A percentile compares a stretch with the other conserved stretches of the same genome.
Evolutionary conservation across 2,329 filamentous ascomycete genomes (phyloP).

Genomic region (Trichoderma pleuroti): DNA sequence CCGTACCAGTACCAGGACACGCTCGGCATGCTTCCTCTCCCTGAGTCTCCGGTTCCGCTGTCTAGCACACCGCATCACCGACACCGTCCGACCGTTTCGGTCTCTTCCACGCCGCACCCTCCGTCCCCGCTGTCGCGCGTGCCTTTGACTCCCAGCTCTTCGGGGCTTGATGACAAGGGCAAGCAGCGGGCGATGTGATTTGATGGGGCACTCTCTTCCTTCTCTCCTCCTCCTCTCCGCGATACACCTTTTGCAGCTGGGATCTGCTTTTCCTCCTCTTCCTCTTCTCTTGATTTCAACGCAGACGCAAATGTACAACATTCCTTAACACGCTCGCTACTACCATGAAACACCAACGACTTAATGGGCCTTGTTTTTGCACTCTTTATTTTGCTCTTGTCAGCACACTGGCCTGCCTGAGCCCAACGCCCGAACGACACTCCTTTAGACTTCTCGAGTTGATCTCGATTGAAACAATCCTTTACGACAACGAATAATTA

Average conservation of each 20-base stretch:
- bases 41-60: conserved; percentile 43
- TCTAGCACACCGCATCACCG: conserved; percentile 34
- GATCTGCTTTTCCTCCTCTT: conserved; percentile 20
- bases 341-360: conserved; percentile 9
- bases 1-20: conserved; percentile 44
- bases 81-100: conserved; percentile 38
- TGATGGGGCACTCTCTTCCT: not conserved
- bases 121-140: conserved; percentile 35
- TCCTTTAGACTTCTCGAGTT: conserved; percentile 28
- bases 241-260: conserved; percentile 8
- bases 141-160: conserved; percentile 28
- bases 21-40: conserved; percentile 42
- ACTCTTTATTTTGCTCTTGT: not conserved
- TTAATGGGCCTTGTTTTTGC: conserved; percentile 7
- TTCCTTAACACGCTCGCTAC: conserved; percentile 38
- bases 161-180: conserved; percentile 25
- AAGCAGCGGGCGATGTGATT: conserved; percentile 35
- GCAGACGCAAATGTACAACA: conserved; percentile 37
- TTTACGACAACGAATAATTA: conserved; percentile 23
- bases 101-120: conserved; percentile 35
- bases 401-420: conserved; percentile 16
- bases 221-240: not conserved
- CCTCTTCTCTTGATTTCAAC: conserved; percentile 25
- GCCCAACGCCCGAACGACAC: conserved; percentile 21
- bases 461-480: conserved; percentile 31